Evolutionary conservation across 1,284 basidiomycete genomes (phyloP), one percentile per base, ranked within the genome.

Genomic region (Thelephora terrestris): DNA sequence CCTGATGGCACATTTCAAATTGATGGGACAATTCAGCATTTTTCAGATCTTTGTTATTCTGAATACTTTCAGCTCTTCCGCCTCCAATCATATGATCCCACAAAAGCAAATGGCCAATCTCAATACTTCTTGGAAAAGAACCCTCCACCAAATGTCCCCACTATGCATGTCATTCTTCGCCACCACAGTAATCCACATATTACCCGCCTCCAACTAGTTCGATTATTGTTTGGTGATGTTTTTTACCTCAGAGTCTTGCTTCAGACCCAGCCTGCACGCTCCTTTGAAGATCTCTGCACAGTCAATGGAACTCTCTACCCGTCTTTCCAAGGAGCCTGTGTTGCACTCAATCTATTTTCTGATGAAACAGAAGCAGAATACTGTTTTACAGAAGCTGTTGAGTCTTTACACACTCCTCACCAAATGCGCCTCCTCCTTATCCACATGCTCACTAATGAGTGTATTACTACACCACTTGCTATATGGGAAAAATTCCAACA

Each of bases 351-450:
- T 47, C 39, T 49, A 20, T 21, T 52, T 32, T 37, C 40, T 34
- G 37, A 52, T 17, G 57, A 56, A 2, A 53, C 52, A 43, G 64
- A 66, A 47, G 58, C 52, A 2, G 55, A 54, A 7, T 61, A 57
- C 52, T 61, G 65, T 0, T 51, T 70, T 20, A 35, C 47, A 4
- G 68, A 70, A 50, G 66, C 66, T 20, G 50, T 66, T 3, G 49
- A 52, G 20, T 50, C 49, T 9, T 49, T 63, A 7, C 55, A 56
- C 17, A 66, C 66, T 1, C 67, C 66, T 0, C 48, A 49, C 3
- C 61, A 69, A 50, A 56, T 70, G 1, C 59, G 65, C 4, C 45
- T 59, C 20, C 58, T 70, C 23, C 65, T 69, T 56, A 60, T 63
- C 21, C 58, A 66, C 37, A 53, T 68, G 3, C 51, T 69, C 1